Conservation (phyloP, 2,329 filamentous ascomycete species). For the Hymenoscyphus linearis region DNA sequence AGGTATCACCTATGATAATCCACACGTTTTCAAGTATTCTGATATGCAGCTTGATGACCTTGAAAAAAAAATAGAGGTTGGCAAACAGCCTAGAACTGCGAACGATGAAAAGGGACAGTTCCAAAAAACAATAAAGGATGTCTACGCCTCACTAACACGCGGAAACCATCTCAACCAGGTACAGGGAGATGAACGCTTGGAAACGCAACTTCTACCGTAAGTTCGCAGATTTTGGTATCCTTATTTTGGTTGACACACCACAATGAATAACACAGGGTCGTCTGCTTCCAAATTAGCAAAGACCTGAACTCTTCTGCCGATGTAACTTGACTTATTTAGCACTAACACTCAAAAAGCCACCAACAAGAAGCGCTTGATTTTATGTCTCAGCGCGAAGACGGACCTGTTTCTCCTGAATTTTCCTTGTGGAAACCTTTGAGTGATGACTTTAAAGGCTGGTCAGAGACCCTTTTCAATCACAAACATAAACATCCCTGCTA, state of each 20-base stretch:
- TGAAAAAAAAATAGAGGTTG: neutral
- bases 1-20: neutral
- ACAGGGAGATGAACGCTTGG: neutral
- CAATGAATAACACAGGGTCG: neutral
- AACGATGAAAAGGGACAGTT: neutral
- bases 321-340: neutral
- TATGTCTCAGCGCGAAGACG: conserved; percentile 37
- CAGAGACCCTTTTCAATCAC: conserved; percentile 10
- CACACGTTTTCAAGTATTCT: neutral
- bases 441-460: conserved; percentile 21
- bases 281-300: neutral
- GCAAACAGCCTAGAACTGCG: neutral
- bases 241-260: too few species aligned
- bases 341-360: conserved; percentile 28
- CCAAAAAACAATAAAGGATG: neutral
- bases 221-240: neutral
- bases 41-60: neutral
- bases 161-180: neutral
- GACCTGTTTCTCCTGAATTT: conserved; percentile 29
- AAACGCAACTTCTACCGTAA: neutral
- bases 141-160: neutral
- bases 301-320: neutral
- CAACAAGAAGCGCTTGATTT: conserved; percentile 37
- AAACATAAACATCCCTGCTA: conserved; percentile 16
- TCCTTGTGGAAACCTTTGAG: conserved; percentile 32